Evolutionary conservation across 192 early-diverging fungal species (phyloP).

Genomic region (Mortierella alpina): DNA sequence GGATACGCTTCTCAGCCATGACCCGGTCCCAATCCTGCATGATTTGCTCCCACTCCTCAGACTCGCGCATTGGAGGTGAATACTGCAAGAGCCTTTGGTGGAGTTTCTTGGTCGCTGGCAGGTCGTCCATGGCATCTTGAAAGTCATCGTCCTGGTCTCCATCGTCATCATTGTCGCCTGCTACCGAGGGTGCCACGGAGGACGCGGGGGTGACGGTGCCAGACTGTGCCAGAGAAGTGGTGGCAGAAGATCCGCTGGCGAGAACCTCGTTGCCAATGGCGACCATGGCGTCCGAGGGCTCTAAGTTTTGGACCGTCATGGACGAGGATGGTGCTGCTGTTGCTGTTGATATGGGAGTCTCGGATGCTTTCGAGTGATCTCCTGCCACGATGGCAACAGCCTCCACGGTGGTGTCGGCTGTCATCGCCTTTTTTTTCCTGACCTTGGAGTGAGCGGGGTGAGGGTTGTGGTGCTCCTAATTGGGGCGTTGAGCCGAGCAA

Average conservation of each 20-base stretch:
- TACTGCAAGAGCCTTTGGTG: constrained; percentile 26
- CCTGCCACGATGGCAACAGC: background rate
- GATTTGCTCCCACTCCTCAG: constrained; percentile 47
- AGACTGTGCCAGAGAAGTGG: constrained; percentile 3
- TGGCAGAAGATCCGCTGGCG: constrained; percentile 23
- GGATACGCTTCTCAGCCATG: constrained; percentile 46
- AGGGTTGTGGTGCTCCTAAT: too few relatives aligned
- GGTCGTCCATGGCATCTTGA: constrained; percentile 38
- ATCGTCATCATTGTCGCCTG: constrained; percentile 8
- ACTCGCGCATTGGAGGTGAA: constrained; percentile 14
- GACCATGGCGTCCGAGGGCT: constrained; percentile 31
- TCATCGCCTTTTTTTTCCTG: background rate
- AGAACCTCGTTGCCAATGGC: constrained; percentile 49
- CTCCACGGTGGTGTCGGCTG: background rate
- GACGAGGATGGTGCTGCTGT: background rate
- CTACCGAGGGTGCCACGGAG: background rate
- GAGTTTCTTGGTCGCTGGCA: constrained; percentile 34
- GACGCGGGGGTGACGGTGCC: constrained; percentile 33
- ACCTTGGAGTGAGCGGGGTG: too few relatives aligned
- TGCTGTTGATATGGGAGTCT: background rate
- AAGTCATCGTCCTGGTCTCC: constrained; percentile 13
- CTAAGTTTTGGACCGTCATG: background rate
- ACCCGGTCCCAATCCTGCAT: constrained; percentile 45
- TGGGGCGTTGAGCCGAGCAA: too few relatives aligned
- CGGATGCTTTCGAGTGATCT: background rate